phyloP scores from a whole-genome alignment of 768 basidiomycete species.

The Boletellus sp. region DNA sequence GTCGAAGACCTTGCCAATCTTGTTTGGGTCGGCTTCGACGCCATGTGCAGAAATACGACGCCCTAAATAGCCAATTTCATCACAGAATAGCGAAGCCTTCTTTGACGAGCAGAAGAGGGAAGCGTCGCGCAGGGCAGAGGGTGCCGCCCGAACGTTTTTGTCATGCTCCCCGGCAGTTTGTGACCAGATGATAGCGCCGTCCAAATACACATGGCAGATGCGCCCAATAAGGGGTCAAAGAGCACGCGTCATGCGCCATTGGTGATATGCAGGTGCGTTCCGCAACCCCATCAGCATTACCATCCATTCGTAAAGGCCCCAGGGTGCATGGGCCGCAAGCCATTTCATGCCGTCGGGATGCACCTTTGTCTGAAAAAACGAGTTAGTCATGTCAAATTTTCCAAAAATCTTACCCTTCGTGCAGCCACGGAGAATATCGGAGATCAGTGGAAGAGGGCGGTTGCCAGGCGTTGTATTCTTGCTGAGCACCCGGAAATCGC shows the following conservation, averaged over 20 bases:
- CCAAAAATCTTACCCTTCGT: neutral
- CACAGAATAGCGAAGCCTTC: neutral
- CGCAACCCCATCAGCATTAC: too few relatives aligned
- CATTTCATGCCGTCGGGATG: slow-evolving; percentile 29
- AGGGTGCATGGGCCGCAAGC: too few relatives aligned
- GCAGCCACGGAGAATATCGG: too few relatives aligned
- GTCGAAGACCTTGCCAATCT: neutral
- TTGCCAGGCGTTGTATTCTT: too few relatives aligned
- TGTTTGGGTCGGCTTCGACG: neutral
- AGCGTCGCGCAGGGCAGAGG: neutral
- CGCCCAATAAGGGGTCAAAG: too few relatives aligned
- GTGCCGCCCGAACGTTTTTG: neutral
- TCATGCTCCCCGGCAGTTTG: neutral
- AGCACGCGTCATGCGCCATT: too few relatives aligned
- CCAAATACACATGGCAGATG: neutral
- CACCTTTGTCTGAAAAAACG: slow-evolving; percentile 37
- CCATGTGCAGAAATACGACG: neutral
- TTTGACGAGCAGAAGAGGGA: neutral
- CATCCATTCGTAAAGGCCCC: too few relatives aligned
- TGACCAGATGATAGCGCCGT: neutral
- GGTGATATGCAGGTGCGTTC: too few relatives aligned
- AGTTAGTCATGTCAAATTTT: slow-evolving; percentile 36
- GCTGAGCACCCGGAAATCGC: neutral
- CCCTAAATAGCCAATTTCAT: neutral
- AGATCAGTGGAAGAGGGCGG: too few relatives aligned